phyloP scores from a whole-genome alignment of 2,329 filamentous ascomycete species.

The Fusarium nelsonii region DNA sequence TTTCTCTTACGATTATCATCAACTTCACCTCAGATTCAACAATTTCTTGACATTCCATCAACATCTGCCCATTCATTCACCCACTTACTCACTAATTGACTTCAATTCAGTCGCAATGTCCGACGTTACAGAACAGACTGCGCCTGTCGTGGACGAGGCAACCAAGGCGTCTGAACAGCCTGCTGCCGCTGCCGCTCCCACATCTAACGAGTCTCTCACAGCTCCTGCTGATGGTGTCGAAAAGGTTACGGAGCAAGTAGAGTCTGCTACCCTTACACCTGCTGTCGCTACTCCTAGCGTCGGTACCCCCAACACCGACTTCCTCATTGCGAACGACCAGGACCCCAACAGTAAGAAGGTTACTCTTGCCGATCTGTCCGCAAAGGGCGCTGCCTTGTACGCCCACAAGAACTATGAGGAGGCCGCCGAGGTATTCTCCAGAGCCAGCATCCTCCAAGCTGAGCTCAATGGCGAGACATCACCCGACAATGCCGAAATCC shows the following conservation, averaged over 20 bases:
- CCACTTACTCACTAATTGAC: not conserved
- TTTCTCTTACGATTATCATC: constrained; percentile 17
- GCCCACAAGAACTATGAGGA: constrained; percentile 88
- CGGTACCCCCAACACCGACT: constrained; percentile 43
- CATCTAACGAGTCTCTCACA: constrained; percentile 7
- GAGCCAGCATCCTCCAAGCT: constrained; percentile 89
- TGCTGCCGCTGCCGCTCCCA: constrained; percentile 5
- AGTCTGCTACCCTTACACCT: constrained; percentile 39
- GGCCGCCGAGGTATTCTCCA: constrained; percentile 88
- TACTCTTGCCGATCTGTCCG: constrained; percentile 80
- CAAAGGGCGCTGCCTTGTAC: constrained; percentile 86
- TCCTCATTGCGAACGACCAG: constrained; percentile 54
- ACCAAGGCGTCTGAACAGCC: constrained; percentile 28
- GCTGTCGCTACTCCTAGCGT: constrained; percentile 27
- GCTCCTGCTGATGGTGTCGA: constrained; percentile 19
- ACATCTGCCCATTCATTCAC: not conserved
- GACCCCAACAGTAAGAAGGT: constrained; percentile 67
- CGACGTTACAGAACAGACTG: constrained; percentile 49
- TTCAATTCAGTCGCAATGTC: constrained; percentile 44
- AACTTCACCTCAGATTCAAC: constrained; percentile 8
- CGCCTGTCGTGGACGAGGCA: constrained; percentile 37
- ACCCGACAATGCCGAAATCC: constrained; percentile 89
- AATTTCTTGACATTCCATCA: not conserved
- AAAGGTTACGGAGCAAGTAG: constrained; percentile 34
- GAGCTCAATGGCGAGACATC: constrained; percentile 93